Evolutionary conservation across 441 rosid genomes (phyloP).

Genomic region (Populus hybrid): DNA sequence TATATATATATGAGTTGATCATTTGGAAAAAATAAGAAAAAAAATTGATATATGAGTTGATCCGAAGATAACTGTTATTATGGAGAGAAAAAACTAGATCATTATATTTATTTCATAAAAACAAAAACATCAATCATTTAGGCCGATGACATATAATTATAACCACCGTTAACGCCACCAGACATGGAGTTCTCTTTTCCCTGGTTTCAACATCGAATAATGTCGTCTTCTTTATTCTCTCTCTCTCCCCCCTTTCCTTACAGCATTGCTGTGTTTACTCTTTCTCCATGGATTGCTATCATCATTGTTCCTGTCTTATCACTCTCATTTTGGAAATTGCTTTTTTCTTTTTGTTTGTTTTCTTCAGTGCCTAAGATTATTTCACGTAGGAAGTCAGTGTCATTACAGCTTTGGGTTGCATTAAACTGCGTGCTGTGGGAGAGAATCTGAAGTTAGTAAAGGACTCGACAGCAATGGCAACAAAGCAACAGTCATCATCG

Average conservation of each 20-base stretch:
- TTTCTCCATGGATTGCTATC: background rate
- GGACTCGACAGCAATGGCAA: no score
- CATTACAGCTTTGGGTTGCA: background rate
- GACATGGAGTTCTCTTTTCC: background rate
- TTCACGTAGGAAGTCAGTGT: background rate
- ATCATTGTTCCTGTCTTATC: background rate
- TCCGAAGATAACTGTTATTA: no score
- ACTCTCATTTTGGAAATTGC: background rate
- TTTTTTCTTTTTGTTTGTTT: background rate
- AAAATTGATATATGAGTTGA: no score
- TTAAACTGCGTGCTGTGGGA: background rate
- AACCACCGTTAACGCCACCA: background rate
- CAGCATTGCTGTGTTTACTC: background rate
- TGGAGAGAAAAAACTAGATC: no score
- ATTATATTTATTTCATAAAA: no score
- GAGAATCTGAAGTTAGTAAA: background rate
- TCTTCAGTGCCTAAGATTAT: background rate
- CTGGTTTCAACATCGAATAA: no score
- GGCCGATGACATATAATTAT: no score
- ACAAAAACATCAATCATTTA: no score
- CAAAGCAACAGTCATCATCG: no score
- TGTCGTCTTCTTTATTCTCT: background rate
- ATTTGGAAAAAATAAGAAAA: no score
- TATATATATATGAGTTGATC: no score
- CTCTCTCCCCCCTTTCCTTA: background rate